A percentile compares a stretch with the other conserved stretches of the same genome.
These are phyloP conservation scores for Rhizodiscina lignyota DNA, from an alignment of 495 filamentous ascomycete species.

Conservation along the genomic window DNA sequence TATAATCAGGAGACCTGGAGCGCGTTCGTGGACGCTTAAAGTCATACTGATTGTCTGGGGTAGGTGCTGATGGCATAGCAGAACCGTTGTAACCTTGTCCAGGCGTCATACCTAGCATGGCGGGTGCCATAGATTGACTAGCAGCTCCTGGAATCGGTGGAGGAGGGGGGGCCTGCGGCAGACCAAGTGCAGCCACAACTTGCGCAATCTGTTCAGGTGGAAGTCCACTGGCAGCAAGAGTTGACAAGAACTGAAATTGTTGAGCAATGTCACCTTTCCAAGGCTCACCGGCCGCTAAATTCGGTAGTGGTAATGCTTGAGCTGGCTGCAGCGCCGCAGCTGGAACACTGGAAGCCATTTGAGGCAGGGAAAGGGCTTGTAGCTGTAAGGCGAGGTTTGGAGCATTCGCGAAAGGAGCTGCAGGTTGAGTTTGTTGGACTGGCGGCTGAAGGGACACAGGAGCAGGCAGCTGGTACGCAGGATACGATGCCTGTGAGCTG, in stretches of 20 bases:
- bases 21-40: conserved; percentile 12
- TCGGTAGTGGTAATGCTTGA: background rate
- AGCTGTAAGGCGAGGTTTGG: background rate
- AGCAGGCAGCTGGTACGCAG: no score
- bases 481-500: background rate
- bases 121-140: background rate
- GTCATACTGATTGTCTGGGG: conserved; percentile 1
- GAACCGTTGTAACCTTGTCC: conserved; percentile 5
- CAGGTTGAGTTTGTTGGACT: background rate
- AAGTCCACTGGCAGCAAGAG: conserved; percentile 3
- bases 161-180: conserved; percentile 1
- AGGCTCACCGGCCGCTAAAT: conserved; percentile 1
- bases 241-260: conserved; percentile 5
- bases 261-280: no score
- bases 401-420: background rate
- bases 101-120: background rate
- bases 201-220: conserved; percentile 10
- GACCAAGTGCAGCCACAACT: conserved; percentile 4
- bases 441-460: background rate
- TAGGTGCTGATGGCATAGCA: background rate
- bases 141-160: conserved; percentile 1
- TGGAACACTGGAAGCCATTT: background rate
- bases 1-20: conserved; percentile 21
- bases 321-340: background rate
- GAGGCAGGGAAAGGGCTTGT: background rate